Evolutionary conservation across 2,329 filamentous ascomycete species (phyloP).

Genomic region (Trichoderma afroharzianum): DNA sequence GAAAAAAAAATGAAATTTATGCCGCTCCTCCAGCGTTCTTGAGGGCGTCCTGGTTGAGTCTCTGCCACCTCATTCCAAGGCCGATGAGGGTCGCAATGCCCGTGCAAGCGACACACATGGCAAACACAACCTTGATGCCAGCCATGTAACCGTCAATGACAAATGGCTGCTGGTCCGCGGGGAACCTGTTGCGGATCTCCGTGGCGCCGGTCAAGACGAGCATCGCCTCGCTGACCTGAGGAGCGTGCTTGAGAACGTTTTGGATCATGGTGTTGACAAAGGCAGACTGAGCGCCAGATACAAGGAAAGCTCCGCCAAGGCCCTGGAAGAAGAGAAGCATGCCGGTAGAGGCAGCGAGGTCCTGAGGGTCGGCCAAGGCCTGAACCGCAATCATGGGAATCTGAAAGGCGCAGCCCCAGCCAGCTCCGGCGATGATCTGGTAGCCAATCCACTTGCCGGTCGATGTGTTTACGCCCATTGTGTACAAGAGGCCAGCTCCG

Average conservation of each 20-base stretch:
- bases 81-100: slow-evolving; percentile 37
- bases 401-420: slow-evolving; percentile 44
- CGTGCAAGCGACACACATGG: slow-evolving; percentile 50
- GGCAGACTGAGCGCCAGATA: slow-evolving; percentile 45
- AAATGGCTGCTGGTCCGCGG: slow-evolving; percentile 42
- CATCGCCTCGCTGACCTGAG: slow-evolving; percentile 33
- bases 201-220: slow-evolving; percentile 49
- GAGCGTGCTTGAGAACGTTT: slow-evolving; percentile 32
- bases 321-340: slow-evolving; percentile 47
- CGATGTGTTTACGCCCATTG: slow-evolving; percentile 36
- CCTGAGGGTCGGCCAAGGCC: slow-evolving; percentile 36
- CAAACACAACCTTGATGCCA: slow-evolving; percentile 60
- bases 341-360: slow-evolving; percentile 46
- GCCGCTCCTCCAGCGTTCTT: slow-evolving; percentile 29
- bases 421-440: slow-evolving; percentile 49
- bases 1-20: slow-evolving; percentile 18
- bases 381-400: slow-evolving; percentile 51
- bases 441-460: slow-evolving; percentile 50
- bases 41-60: slow-evolving; percentile 31
- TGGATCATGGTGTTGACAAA: slow-evolving; percentile 44
- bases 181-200: slow-evolving; percentile 51
- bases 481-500: slow-evolving; percentile 42
- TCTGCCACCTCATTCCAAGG: slow-evolving; percentile 37
- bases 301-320: slow-evolving; percentile 48
- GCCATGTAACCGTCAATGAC: slow-evolving; percentile 61